Evolutionary conservation across 768 basidiomycete genomes (phyloP).

Genomic region (Xerocomellus amylosporus): DNA sequence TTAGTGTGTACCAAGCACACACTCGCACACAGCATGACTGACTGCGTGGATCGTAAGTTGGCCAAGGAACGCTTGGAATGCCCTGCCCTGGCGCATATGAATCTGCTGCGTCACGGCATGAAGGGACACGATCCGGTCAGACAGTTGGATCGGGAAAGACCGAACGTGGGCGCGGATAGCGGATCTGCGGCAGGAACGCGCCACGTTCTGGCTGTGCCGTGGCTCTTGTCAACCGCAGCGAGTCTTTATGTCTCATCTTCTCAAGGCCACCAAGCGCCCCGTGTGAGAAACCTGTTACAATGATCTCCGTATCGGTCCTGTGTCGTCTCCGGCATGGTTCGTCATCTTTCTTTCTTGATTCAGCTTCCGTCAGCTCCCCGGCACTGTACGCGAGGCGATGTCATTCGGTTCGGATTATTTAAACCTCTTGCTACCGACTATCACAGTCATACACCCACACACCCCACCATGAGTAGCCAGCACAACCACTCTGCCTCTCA

Average conservation of each 20-base stretch:
- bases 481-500: conserved; percentile 16
- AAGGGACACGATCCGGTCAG: neutral
- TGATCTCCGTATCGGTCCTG: conserved; percentile 22
- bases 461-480: conserved; percentile 27
- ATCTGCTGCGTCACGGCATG: neutral
- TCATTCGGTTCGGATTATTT: conserved; percentile 22
- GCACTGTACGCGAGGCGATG: conserved; percentile 27
- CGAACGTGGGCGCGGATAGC: conserved; percentile 6
- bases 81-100: conserved; percentile 12
- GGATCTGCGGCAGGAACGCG: conserved; percentile 16
- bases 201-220: conserved; percentile 15
- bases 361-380: conserved; percentile 16
- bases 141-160: conserved; percentile 1
- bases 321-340: conserved; percentile 31
- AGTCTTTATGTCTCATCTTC: conserved; percentile 10
- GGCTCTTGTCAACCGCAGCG: conserved; percentile 9
- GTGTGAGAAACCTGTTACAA: conserved; percentile 21
- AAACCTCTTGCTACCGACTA: conserved; percentile 13
- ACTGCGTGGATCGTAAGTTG: neutral
- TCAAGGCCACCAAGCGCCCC: conserved; percentile 5
- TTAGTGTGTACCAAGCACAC: too few relatives aligned
- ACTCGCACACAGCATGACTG: too few relatives aligned
- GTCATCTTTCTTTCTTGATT: conserved; percentile 26
- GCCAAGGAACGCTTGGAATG: neutral
- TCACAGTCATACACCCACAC: neutral